Percentiles rank a stretch among this genome's conserved stretches.
Evolutionary conservation across 495 filamentous ascomycete species (phyloP).

Genomic region (Aspergillus conjunctus): DNA sequence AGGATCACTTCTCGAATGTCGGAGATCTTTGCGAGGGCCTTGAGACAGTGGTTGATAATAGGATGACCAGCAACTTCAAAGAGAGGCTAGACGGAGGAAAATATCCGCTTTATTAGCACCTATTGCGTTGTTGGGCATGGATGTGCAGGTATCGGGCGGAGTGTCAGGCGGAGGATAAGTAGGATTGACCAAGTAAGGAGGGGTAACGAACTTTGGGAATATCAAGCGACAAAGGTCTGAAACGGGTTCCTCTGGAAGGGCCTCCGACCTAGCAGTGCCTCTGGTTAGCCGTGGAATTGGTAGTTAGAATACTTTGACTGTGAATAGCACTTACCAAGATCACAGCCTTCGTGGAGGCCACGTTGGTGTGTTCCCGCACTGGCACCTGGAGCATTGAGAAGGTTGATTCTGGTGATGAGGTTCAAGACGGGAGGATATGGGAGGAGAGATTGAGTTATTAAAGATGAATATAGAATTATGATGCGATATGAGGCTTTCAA

Average conservation of each 20-base stretch:
- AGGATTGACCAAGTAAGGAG: no score
- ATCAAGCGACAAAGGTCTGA: conserved; percentile 94
- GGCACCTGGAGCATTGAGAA: conserved; percentile 51
- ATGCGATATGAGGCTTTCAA: background rate
- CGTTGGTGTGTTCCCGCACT: conserved; percentile 45
- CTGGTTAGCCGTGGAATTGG: conserved; percentile 13
- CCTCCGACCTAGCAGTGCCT: conserved; percentile 73
- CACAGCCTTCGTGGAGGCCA: conserved; percentile 68
- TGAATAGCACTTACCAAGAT: conserved; percentile 57
- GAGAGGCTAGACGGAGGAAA: conserved; percentile 66
- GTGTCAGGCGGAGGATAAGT: background rate
- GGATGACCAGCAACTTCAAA: conserved; percentile 98
- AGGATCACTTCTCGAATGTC: conserved; percentile 94
- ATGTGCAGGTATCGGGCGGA: background rate
- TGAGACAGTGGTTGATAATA: conserved; percentile 96
- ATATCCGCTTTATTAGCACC: conserved; percentile 9
- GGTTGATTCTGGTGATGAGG: background rate
- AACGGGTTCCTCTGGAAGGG: conserved; percentile 91
- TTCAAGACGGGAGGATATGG: background rate
- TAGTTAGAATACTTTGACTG: background rate
- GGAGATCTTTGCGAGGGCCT: conserved; percentile 86
- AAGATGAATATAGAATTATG: background rate
- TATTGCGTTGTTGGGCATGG: conserved; percentile 20
- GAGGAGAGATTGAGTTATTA: background rate
- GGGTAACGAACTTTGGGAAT: conserved; percentile 78